Evolutionary conservation across 1,284 basidiomycete species (phyloP).

Genomic region (Heterobasidion annosum): DNA sequence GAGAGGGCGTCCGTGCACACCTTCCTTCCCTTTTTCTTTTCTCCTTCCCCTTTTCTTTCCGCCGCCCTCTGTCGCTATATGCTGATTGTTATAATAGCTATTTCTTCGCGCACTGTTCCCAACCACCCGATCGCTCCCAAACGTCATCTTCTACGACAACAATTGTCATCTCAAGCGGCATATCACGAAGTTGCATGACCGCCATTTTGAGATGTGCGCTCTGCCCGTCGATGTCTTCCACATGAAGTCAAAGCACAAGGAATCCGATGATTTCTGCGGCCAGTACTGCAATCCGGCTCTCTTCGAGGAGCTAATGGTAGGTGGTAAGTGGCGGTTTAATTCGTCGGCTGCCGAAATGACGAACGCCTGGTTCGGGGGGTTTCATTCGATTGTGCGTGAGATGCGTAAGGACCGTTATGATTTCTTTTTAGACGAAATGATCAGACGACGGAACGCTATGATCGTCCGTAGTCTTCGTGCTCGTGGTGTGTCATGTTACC

Average conservation of each 20-base stretch:
- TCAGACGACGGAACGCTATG: background rate
- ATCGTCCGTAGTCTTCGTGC: no score
- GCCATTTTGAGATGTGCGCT: slow-evolving; percentile 11
- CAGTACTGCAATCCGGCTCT: slow-evolving; percentile 21
- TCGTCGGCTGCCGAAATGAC: slow-evolving; percentile 15
- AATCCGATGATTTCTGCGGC: slow-evolving; percentile 17
- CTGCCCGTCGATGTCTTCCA: slow-evolving; percentile 26
- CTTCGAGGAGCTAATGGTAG: slow-evolving; percentile 17
- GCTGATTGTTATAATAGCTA: no score
- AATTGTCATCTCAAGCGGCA: slow-evolving; percentile 16
- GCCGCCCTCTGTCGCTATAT: no score
- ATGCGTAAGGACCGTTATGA: background rate
- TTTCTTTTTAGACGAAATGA: background rate
- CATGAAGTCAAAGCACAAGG: slow-evolving; percentile 23
- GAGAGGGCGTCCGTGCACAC: no score
- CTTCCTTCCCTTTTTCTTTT: no score
- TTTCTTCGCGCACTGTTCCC: no score
- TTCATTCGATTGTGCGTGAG: slow-evolving; percentile 3
- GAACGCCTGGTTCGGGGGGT: slow-evolving; percentile 18
- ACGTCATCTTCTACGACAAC: slow-evolving; percentile 18
- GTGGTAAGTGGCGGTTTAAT: slow-evolving; percentile 22
- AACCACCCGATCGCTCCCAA: no score
- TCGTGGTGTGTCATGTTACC: no score
- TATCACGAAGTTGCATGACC: slow-evolving; percentile 8
- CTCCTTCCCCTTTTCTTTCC: no score